These are phyloP conservation scores for Colletotrichum kahawae DNA, from an alignment of 2,329 filamentous ascomycete genomes.

Conservation along the genomic window DNA sequence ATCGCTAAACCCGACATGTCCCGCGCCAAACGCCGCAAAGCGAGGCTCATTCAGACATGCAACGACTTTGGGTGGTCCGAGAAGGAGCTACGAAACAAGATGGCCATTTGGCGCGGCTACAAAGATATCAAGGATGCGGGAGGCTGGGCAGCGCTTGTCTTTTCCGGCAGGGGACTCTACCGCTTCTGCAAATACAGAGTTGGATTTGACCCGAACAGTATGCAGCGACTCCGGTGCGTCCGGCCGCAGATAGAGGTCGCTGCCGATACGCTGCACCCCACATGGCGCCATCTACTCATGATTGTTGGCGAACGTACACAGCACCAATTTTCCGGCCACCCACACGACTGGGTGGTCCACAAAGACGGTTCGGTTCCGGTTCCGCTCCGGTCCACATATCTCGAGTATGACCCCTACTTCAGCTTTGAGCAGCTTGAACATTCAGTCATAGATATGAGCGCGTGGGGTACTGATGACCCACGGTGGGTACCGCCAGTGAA, in stretches of 20 bases:
- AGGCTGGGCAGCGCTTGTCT: conserved; percentile 60
- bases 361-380: conserved; percentile 43
- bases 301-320: conserved; percentile 48
- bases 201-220: conserved; percentile 54
- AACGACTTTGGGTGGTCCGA: conserved; percentile 59
- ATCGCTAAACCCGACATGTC: conserved; percentile 43
- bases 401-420: conserved; percentile 50
- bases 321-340: conserved; percentile 49
- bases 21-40: conserved; percentile 53
- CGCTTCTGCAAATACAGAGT: conserved; percentile 65
- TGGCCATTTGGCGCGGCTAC: conserved; percentile 60
- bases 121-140: conserved; percentile 63
- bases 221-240: conserved; percentile 48
- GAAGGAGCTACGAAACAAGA: conserved; percentile 60
- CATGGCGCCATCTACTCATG: conserved; percentile 54
- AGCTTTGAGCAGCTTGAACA: conserved; percentile 53
- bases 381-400: conserved; percentile 50
- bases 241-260: conserved; percentile 54
- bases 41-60: conserved; percentile 57
- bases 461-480: conserved; percentile 55
- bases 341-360: conserved; percentile 56
- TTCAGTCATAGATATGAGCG: conserved; percentile 50
- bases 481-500: conserved; percentile 39
- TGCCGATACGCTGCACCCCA: conserved; percentile 55
- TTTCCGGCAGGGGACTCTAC: conserved; percentile 63